Evolutionary conservation across 106 monocot genomes (phyloP).

Genomic region (Vanilla planifolia): DNA sequence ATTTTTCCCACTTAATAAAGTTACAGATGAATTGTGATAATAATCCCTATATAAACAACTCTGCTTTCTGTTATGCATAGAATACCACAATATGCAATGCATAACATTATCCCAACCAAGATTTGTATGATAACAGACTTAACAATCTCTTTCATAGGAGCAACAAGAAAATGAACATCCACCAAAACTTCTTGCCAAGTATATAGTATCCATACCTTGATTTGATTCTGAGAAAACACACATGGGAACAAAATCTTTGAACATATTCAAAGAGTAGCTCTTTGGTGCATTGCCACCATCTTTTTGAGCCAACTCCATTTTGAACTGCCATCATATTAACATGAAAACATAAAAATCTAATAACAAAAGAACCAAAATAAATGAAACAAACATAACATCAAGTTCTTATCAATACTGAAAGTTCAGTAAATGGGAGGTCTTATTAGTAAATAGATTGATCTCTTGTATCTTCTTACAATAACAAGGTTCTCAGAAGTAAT

Average conservation of each 20-base stretch:
- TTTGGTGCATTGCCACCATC: constrained; percentile 73
- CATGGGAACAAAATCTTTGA: constrained; percentile 97
- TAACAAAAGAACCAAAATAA: too few species aligned
- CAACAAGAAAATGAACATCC: not conserved
- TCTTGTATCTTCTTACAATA: too few species aligned
- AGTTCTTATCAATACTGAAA: too few species aligned
- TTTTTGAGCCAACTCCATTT: constrained; percentile 84
- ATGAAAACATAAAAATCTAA: not conserved
- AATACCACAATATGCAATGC: not conserved
- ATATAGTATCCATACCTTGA: constrained; percentile 49
- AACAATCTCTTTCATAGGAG: not conserved
- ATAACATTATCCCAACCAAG: not conserved
- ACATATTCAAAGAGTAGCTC: constrained; percentile 96
- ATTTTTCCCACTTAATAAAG: too few species aligned
- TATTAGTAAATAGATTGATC: too few species aligned
- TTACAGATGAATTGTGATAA: too few species aligned
- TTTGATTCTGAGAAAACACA: constrained; percentile 85
- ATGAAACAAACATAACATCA: too few species aligned
- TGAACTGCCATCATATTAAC: constrained; percentile 52
- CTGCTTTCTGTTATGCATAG: too few species aligned
- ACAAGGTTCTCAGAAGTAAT: too few species aligned
- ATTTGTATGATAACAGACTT: too few species aligned
- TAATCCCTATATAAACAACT: too few species aligned
- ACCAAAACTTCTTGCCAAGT: not conserved
- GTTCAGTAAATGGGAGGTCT: too few species aligned